phyloP scores from a whole-genome alignment of 2,329 filamentous ascomycete genomes.

The Lecanoromycetidae sp. region DNA sequence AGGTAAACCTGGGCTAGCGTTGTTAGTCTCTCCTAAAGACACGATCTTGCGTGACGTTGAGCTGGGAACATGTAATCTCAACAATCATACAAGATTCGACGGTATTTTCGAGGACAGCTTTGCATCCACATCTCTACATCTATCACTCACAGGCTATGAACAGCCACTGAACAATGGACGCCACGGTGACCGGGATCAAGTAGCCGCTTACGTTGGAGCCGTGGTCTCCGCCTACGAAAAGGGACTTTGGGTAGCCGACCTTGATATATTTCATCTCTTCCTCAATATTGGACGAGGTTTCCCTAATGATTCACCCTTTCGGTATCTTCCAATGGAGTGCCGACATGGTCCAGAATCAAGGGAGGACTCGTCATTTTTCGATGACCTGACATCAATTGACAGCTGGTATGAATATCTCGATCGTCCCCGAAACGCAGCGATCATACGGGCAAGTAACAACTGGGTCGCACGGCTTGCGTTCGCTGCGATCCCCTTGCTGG shows the following conservation, averaged over 20 bases:
- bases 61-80: constrained; percentile 5
- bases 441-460: constrained; percentile 10
- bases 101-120: constrained; percentile 18
- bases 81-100: constrained; percentile 19
- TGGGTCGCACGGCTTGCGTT: constrained; percentile 11
- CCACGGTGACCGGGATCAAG: constrained; percentile 15
- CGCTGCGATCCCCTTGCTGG: constrained; percentile 1
- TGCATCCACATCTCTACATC: constrained; percentile 19
- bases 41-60: background rate
- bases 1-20: constrained; percentile 11
- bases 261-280: constrained; percentile 14
- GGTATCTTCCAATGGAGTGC: background rate
- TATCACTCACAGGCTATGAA: constrained; percentile 20
- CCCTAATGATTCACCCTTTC: background rate
- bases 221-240: constrained; percentile 18
- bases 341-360: background rate
- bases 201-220: constrained; percentile 18
- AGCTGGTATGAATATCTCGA: constrained; percentile 12
- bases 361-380: background rate
- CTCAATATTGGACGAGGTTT: background rate
- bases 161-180: constrained; percentile 12
- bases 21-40: constrained; percentile 4
- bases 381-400: constrained; percentile 9
- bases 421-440: background rate
- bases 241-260: constrained; percentile 21